phyloP scores from a whole-genome alignment of 164 flowering plant genomes.

The grape (Vitis vinifera) region DNA sequence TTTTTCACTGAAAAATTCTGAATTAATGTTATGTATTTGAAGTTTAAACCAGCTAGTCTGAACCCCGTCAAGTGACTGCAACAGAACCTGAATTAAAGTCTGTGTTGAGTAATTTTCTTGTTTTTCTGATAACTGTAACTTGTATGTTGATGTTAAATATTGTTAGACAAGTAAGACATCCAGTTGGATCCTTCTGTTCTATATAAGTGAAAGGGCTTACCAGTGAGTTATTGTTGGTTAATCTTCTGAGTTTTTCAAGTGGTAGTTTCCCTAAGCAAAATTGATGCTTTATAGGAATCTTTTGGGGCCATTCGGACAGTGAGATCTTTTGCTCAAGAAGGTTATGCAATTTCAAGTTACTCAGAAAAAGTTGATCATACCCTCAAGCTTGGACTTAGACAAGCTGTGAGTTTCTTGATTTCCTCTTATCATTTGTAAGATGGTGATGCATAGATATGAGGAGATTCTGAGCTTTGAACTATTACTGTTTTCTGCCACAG shows the following conservation, averaged over 20 bases:
- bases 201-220: too few species aligned
- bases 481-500: constrained; percentile 39
- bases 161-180: too few species aligned
- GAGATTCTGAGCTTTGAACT: constrained; percentile 9
- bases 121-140: too few species aligned
- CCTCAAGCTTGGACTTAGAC: constrained; percentile 79
- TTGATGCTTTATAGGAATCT: constrained; percentile 61
- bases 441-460: constrained; percentile 1
- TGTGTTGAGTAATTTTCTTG: too few species aligned
- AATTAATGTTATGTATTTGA: too few species aligned
- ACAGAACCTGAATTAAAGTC: too few species aligned
- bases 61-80: too few species aligned
- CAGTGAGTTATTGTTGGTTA: too few species aligned
- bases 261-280: background rate
- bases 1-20: too few species aligned
- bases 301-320: constrained; percentile 97
- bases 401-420: constrained; percentile 69
- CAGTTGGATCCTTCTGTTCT: too few species aligned
- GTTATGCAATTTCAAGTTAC: constrained; percentile 64
- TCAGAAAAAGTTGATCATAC: constrained; percentile 90
- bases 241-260: background rate
- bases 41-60: too few species aligned
- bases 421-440: background rate
- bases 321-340: constrained; percentile 96
- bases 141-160: too few species aligned